phyloP scores from a whole-genome alignment of 306 rosid genomes.

The Macrotyloma uniflorum region DNA sequence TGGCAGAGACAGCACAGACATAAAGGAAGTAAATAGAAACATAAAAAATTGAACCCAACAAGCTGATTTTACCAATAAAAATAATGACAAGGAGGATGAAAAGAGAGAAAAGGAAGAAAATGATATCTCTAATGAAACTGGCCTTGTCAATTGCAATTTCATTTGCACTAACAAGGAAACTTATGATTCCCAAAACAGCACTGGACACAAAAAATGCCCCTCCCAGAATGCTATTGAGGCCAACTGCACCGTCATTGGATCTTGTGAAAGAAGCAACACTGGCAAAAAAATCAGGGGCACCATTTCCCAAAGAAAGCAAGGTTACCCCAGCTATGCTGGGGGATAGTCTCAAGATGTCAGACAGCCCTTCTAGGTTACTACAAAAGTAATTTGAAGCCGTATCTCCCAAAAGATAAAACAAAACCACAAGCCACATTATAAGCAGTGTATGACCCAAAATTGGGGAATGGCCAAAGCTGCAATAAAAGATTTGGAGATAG shows the following conservation, averaged over 20 bases:
- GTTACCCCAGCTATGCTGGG: constrained; percentile 42
- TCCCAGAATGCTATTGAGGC: constrained; percentile 37
- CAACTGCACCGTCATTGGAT: constrained; percentile 40
- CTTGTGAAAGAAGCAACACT: constrained; percentile 46
- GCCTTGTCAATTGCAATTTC: constrained; percentile 36
- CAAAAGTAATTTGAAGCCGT: constrained; percentile 43
- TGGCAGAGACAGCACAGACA: constrained; percentile 37
- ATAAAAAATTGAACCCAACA: constrained; percentile 34
- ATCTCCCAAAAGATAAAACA: constrained; percentile 38
- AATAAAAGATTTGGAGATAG: constrained; percentile 36
- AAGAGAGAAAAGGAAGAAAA: constrained; percentile 35
- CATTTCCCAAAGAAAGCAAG: constrained; percentile 37
- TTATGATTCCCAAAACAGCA: constrained; percentile 36
- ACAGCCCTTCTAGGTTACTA: constrained; percentile 33
- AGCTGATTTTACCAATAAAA: constrained; percentile 16
- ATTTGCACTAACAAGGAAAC: constrained; percentile 22
- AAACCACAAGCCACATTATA: constrained; percentile 22
- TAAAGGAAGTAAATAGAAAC: constrained; percentile 36
- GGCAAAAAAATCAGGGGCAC: constrained; percentile 41
- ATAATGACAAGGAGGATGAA: constrained; percentile 34
- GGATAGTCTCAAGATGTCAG: constrained; percentile 28
- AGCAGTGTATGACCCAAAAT: constrained; percentile 28
- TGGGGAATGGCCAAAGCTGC: constrained; percentile 33
- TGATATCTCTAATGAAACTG: constrained; percentile 41
- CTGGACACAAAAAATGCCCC: constrained; percentile 42